Evolutionary conservation across 352 stramenopile species (phyloP), one percentile per base, ranked within the genome.

Genomic region (Globisporangium barbulae): DNA sequence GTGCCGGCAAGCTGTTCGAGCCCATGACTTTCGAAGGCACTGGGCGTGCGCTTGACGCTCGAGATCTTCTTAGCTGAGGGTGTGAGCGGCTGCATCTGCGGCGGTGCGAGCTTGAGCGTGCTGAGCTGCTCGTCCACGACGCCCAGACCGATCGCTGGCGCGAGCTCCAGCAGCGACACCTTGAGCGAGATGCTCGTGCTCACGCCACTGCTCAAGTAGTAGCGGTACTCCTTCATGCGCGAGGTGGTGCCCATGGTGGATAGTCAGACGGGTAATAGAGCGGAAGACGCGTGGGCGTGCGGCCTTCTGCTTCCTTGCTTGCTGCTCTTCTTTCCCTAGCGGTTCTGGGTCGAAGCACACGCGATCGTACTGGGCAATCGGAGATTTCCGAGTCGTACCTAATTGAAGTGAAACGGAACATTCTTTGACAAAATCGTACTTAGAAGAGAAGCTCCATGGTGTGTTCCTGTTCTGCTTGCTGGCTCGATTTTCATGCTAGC

Each of bases 141-240:
- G 22, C 74, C 72, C 37, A 79, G 78, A 39, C 72, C 74, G 17
- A 83, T 65, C 13, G 80, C 59, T 5, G 85, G 83, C 19, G 83
- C 76, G 25, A 96, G 71, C 59, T 96, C 87, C 42, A 96, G 61
- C 9, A 81, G 63, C 55, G 85, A 92, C 64, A 96, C 75, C 63
- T 92, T 92, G 72, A 96, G 72, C 52, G 78, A 84, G 67, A 96
- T 90, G 65, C 72, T 75, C 52, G 77, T 85, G 71, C 86, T 88
- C 63, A 94, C 83, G 67, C 85, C 82, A 64, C 85, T 94, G 72
- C 87, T 96, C 39, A 96, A 68, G 71, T 94, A 96, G 72, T 96
- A 96, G 59, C 84, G 84, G 65, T 96, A 94, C 76, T 96, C 87
- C 76, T 91, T 91, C 62, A 93, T 88, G 61, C 83, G 82, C 42